Conservation (phyloP, 2,329 filamentous ascomycete genomes). For the Aphanoascus verrucosus region DNA sequence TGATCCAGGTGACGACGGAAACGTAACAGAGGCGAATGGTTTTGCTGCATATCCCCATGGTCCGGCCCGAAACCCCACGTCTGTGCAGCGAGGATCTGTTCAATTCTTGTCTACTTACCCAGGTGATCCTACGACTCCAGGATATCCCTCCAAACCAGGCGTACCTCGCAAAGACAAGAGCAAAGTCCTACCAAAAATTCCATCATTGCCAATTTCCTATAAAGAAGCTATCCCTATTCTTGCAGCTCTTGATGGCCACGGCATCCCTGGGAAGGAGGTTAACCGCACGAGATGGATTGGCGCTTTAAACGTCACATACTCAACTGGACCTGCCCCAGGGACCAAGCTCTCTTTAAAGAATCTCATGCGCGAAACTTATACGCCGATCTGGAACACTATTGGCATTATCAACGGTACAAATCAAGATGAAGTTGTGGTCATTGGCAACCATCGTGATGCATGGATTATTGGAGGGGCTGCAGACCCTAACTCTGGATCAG, state of each 20-base stretch:
- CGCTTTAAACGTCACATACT: constrained; percentile 26
- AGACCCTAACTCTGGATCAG: constrained; percentile 43
- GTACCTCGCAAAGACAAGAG: constrained; percentile 22
- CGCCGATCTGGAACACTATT: constrained; percentile 22
- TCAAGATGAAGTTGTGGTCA: constrained; percentile 36
- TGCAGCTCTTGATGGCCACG: constrained; percentile 25
- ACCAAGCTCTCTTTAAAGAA: constrained; percentile 21
- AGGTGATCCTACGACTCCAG: constrained; percentile 24
- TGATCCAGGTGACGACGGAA: constrained; percentile 39
- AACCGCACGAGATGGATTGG: constrained; percentile 28
- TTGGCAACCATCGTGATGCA: constrained; percentile 46
- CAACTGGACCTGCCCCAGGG: constrained; percentile 23
- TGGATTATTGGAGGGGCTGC: constrained; percentile 46
- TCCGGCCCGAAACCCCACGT: constrained; percentile 37
- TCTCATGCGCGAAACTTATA: constrained; percentile 19
- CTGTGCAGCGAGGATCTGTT: constrained; percentile 39
- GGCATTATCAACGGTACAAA: constrained; percentile 24
- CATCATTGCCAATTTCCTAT: constrained; percentile 26
- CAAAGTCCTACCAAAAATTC: constrained; percentile 25
- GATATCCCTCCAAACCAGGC: constrained; percentile 25
- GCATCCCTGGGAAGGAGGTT: constrained; percentile 23
- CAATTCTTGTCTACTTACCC: constrained; percentile 23
- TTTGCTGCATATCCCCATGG: constrained; percentile 35
- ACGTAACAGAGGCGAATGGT: constrained; percentile 39
- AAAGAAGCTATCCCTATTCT: constrained; percentile 25